Percentiles rank a stretch among this genome's conserved stretches.
These are phyloP conservation scores for Blumeria graminis DNA, from an alignment of 2,329 filamentous ascomycete species.

Conservation along the genomic window DNA sequence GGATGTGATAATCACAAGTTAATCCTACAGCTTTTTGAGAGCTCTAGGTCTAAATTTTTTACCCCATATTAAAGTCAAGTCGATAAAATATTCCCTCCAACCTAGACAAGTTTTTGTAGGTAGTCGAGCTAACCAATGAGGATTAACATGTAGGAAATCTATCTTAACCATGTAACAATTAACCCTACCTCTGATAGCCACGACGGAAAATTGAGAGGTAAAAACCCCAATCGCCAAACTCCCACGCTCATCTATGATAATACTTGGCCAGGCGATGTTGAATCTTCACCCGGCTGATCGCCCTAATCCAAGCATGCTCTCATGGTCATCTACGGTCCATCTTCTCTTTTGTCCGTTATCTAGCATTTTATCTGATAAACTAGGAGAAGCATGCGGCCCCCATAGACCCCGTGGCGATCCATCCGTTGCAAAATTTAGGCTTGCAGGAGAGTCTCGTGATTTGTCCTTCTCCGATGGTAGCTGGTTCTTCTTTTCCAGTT, in stretches of 20 bases:
- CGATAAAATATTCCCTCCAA: too few relatives aligned
- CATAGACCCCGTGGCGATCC: conserved; percentile 19
- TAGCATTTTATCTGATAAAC: conserved; percentile 21
- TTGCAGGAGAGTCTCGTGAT: neutral
- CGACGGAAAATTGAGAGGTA: neutral
- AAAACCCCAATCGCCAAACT: conserved; percentile 3
- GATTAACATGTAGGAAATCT: too few relatives aligned
- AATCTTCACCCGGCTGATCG: neutral
- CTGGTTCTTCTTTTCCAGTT: neutral
- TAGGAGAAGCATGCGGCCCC: conserved; percentile 22
- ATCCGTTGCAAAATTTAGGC: conserved; percentile 9
- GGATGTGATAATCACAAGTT: too few relatives aligned
- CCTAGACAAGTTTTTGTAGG: too few relatives aligned
- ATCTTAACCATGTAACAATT: too few relatives aligned
- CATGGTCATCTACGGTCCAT: conserved; percentile 28
- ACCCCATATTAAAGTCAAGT: too few relatives aligned
- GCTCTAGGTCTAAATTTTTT: too few relatives aligned
- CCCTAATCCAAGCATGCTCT: neutral
- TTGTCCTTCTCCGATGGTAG: conserved; percentile 2
- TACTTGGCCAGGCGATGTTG: neutral
- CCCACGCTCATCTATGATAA: conserved; percentile 2
- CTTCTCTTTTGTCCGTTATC: conserved; percentile 26
- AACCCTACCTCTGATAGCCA: neutral
- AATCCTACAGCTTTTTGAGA: too few relatives aligned
- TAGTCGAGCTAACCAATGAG: too few relatives aligned